Base-by-base conservation (phyloP, 208 protist genomes). In the Trypanosoma cruzi region DNA sequence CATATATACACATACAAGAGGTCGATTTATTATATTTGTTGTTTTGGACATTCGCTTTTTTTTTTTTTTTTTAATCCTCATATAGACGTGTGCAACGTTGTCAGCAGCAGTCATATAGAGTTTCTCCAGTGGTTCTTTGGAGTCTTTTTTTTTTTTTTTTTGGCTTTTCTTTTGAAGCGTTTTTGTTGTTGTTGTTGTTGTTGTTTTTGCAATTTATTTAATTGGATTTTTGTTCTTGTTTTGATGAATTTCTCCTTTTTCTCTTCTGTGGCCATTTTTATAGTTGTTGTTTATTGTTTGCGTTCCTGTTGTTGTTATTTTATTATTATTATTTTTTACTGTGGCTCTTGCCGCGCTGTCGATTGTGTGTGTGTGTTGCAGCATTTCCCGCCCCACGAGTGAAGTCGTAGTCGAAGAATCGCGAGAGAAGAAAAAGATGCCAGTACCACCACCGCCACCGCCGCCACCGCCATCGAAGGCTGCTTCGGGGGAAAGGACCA, bases 401-500 rank as follows among this genome's bases (percentile, higher is more conserved):
- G 24, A 49, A 54, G 8, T 31, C 31, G 34, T 68, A 6, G 29
- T 28, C n/a, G 32, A 20, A 18, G 29, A 59, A 22, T 24, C 8
- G 36, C 10, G 42, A 48, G 31, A 59, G 7, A 46, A 1, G 37
- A n/a, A 8, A 11, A 46, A 42, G 24, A 68, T 59, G 14, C 72
- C 71, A 1, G 73, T 71, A n/a, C 75, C 80, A 13, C 75, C 75
- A 26, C 80, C 75, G 14, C 75, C 80, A 13, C 77, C 74, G 26
- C 82, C 81, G 24, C 65, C 69, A 60, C 63, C 77, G 34, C 42
- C 64, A 46, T 0, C 68, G 18, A 14, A 13, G n/a, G 37, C 11
- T 22, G 2, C 36, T 36, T 29, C 36, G 26, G 62, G 24, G 26
- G 32, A 16, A 5, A 16, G 20, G 31, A 62, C 54, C 40, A 53